These are phyloP conservation scores for Kodamaea fungicola DNA, from an alignment of 1,139 yeast genomes.

Conservation along the genomic window DNA sequence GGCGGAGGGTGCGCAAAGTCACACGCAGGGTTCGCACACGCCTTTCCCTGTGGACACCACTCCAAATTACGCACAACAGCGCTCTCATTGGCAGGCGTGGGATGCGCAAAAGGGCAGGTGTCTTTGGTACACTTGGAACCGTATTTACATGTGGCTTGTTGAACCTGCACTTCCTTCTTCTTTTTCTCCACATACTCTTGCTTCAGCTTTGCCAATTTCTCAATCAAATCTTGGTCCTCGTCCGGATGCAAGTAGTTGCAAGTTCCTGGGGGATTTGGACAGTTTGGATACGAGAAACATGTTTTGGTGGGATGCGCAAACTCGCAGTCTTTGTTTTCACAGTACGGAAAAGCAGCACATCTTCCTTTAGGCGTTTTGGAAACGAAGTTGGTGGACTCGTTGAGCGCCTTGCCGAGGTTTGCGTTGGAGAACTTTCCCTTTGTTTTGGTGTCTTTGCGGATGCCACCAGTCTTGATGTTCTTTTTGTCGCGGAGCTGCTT, in stretches of 20 bases:
- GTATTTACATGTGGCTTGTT: slow-evolving; percentile 61
- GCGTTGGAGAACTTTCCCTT: slow-evolving; percentile 26
- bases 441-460: slow-evolving; percentile 7
- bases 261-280: slow-evolving; percentile 77
- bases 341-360: slow-evolving; percentile 77
- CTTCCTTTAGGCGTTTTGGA: slow-evolving; percentile 56
- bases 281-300: slow-evolving; percentile 75
- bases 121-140: slow-evolving; percentile 74
- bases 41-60: slow-evolving; percentile 75
- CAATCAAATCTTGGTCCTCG: slow-evolving; percentile 71
- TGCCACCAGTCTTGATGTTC: slow-evolving; percentile 10
- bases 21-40: slow-evolving; percentile 61
- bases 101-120: slow-evolving; percentile 84
- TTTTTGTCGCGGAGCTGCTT: slow-evolving; percentile 11
- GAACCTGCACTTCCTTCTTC: slow-evolving; percentile 16
- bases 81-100: slow-evolving; percentile 77
- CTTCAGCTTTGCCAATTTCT: slow-evolving; percentile 58
- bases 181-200: slow-evolving; percentile 46
- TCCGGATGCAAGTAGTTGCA: slow-evolving; percentile 82
- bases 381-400: slow-evolving; percentile 20
- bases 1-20: slow-evolving; percentile 81
- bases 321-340: slow-evolving; percentile 63
- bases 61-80: slow-evolving; percentile 65
- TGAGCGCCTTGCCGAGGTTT: slow-evolving; percentile 41
- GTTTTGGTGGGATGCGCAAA: slow-evolving; percentile 77